phyloP scores from a whole-genome alignment of 2,329 filamentous ascomycete genomes.

The Cercospora janseana region DNA sequence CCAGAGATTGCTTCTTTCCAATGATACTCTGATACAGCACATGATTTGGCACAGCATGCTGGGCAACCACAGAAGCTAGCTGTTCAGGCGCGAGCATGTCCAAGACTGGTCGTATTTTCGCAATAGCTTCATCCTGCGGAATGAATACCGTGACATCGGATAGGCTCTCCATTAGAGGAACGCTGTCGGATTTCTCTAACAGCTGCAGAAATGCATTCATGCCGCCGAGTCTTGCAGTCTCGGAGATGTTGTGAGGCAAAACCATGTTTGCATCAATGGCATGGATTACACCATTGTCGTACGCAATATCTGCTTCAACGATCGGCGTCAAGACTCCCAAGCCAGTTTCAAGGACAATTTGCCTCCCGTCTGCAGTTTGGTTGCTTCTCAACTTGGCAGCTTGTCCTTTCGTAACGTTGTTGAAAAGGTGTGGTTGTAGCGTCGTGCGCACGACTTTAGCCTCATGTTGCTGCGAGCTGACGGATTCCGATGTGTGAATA shows the following conservation, averaged over 20 bases:
- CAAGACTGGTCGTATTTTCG: slow-evolving; percentile 11
- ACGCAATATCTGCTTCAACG: slow-evolving; percentile 15
- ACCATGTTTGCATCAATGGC: slow-evolving; percentile 24
- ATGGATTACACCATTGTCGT: slow-evolving; percentile 22
- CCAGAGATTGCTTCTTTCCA: background rate
- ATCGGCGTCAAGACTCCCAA: slow-evolving; percentile 19
- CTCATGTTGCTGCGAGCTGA: slow-evolving; percentile 1
- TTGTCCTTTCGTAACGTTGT: slow-evolving; percentile 15
- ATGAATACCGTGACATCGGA: slow-evolving; percentile 25
- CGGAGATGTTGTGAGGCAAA: slow-evolving; percentile 26
- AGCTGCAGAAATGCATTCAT: slow-evolving; percentile 19
- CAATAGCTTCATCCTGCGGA: slow-evolving; percentile 20
- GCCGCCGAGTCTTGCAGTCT: slow-evolving; percentile 16
- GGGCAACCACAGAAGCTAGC: slow-evolving; percentile 17
- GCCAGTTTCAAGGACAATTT: slow-evolving; percentile 20
- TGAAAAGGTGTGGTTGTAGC: slow-evolving; percentile 17
- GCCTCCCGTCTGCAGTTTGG: background rate
- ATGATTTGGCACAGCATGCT: slow-evolving; percentile 20
- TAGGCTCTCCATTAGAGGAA: slow-evolving; percentile 17
- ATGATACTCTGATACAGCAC: slow-evolving; percentile 19
- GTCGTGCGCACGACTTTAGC: slow-evolving; percentile 17
- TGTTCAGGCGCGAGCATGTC: slow-evolving; percentile 16
- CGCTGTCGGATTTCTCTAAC: slow-evolving; percentile 12
- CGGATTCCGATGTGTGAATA: slow-evolving; percentile 8
- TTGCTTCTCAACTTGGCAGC: slow-evolving; percentile 21